A percentile compares a stretch with the other conserved stretches of the same genome.
Evolutionary conservation across 345 rosid species (phyloP).

Genomic region (Euphorbia peplus): DNA sequence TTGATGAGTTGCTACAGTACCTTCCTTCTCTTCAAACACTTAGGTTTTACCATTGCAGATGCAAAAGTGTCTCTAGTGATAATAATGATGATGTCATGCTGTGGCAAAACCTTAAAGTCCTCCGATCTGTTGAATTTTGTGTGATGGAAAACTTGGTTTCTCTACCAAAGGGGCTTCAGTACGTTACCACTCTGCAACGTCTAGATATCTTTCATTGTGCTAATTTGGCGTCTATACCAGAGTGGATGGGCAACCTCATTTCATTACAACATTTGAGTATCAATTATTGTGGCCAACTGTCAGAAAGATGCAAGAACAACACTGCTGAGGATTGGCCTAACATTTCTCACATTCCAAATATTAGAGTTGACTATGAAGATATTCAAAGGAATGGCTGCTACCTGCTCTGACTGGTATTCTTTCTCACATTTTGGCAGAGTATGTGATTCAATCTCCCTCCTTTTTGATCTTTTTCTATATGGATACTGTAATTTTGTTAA

Average conservation of each 20-base stretch:
- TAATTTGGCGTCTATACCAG: background rate
- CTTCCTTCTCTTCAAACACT: constrained; percentile 10
- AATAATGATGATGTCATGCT: background rate
- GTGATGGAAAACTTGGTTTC: background rate
- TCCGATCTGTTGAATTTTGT: background rate
- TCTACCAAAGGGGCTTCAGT: background rate
- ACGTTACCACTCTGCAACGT: background rate
- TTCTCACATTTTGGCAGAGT: too few species aligned
- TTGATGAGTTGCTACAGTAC: background rate
- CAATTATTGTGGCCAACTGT: background rate
- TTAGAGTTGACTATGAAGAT: background rate
- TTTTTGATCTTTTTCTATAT: too few species aligned
- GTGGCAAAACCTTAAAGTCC: constrained; percentile 13
- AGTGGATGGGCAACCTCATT: background rate
- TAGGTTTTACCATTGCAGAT: background rate
- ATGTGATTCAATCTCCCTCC: too few species aligned
- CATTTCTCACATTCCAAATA: background rate
- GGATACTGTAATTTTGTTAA: too few species aligned
- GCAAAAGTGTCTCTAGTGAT: background rate
- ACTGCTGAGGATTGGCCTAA: background rate
- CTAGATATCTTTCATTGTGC: background rate
- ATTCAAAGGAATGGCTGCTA: background rate
- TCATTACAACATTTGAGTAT: background rate
- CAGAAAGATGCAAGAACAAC: background rate
- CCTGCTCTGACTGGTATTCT: background rate